Evolutionary conservation across 1,284 basidiomycete species (phyloP).

Genomic region (Neolentinus lepideus): DNA sequence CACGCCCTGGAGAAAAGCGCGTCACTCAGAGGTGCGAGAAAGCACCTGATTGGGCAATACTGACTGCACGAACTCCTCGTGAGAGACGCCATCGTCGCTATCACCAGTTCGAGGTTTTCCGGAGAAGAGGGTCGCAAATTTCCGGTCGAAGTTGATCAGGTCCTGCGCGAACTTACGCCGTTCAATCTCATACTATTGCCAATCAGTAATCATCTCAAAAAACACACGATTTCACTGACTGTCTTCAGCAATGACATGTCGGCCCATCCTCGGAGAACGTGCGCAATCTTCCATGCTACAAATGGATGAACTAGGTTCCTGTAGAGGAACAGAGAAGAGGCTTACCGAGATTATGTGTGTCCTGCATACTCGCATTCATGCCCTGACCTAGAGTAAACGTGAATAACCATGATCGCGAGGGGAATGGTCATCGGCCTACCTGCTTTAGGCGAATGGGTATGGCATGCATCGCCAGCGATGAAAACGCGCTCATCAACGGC

Average conservation of each 20-base stretch:
- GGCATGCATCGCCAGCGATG: slow-evolving; percentile 78
- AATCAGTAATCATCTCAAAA: neutral
- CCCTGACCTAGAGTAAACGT: slow-evolving; percentile 35
- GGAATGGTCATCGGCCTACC: neutral
- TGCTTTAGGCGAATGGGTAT: slow-evolving; percentile 79
- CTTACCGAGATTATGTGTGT: slow-evolving; percentile 71
- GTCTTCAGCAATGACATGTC: slow-evolving; percentile 62
- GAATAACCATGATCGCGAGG: neutral
- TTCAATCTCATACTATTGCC: slow-evolving; percentile 59
- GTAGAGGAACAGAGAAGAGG: neutral
- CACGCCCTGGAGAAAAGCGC: slow-evolving; percentile 34
- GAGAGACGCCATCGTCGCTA: slow-evolving; percentile 55
- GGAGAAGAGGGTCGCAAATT: slow-evolving; percentile 70
- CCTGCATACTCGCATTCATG: slow-evolving; percentile 77
- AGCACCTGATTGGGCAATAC: neutral
- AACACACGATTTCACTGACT: slow-evolving; percentile 29
- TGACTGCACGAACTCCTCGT: slow-evolving; percentile 42
- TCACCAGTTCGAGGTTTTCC: slow-evolving; percentile 60
- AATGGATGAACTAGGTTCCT: neutral
- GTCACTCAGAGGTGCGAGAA: neutral
- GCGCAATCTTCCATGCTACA: slow-evolving; percentile 68
- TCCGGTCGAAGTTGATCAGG: slow-evolving; percentile 75
- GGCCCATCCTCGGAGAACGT: slow-evolving; percentile 70
- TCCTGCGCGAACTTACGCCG: slow-evolving; percentile 72
- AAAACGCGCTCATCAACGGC: slow-evolving; percentile 67